Evolutionary conservation across 2,329 filamentous ascomycete genomes (phyloP).

Genomic region (Chrysoporthe puriensis): DNA sequence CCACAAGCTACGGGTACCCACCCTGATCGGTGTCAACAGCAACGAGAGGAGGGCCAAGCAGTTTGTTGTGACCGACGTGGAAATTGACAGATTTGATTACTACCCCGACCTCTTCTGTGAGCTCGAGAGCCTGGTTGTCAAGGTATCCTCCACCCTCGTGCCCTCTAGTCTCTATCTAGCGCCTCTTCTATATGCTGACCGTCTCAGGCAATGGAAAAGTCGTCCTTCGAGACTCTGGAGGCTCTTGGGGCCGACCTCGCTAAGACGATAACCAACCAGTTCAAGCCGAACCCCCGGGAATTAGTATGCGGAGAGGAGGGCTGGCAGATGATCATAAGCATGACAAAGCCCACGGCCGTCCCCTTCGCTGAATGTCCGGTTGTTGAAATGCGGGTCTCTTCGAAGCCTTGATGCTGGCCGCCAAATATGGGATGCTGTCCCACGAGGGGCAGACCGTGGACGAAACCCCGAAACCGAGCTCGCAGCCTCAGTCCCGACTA

Average conservation of each 20-base stretch:
- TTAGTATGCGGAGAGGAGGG: constrained; percentile 41
- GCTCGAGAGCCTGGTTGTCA: constrained; percentile 63
- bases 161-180: constrained; percentile 8
- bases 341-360: constrained; percentile 77
- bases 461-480: neutral
- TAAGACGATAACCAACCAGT: constrained; percentile 48
- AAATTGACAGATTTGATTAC: constrained; percentile 57
- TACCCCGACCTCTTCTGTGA: constrained; percentile 54
- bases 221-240: constrained; percentile 66
- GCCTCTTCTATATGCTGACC: constrained; percentile 23
- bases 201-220: constrained; percentile 55
- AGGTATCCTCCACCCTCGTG: constrained; percentile 48
- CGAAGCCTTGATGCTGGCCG: neutral
- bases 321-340: constrained; percentile 60
- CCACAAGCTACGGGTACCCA: constrained; percentile 64
- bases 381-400: constrained; percentile 58
- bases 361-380: constrained; percentile 72
- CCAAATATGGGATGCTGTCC: neutral
- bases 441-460: neutral
- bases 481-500: neutral
- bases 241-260: constrained; percentile 58
- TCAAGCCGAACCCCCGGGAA: constrained; percentile 39
- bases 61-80: constrained; percentile 65
- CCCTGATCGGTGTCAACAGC: constrained; percentile 71
- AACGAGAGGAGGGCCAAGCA: constrained; percentile 72